Percentiles rank a stretch among this genome's conserved stretches.
Conservation (phyloP, 805 yeast species). For the Teunomyces lycoperdinae region DNA sequence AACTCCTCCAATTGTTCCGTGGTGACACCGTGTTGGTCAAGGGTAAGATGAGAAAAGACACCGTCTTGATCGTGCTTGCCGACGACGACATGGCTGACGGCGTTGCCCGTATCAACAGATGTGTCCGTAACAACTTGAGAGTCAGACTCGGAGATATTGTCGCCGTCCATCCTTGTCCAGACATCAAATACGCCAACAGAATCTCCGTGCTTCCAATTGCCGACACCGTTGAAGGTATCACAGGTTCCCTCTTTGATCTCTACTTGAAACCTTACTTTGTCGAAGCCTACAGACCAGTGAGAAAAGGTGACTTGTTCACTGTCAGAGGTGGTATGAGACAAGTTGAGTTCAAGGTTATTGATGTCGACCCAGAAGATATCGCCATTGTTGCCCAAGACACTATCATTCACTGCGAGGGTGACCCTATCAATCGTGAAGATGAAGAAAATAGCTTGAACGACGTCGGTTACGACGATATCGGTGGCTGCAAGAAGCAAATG, state of each 20-base stretch:
- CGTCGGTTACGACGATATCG: constrained; percentile 98
- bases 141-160: constrained; percentile 92
- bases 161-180: constrained; percentile 93
- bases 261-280: constrained; percentile 97
- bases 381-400: constrained; percentile 99
- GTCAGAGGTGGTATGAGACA: constrained; percentile 99
- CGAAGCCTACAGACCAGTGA: constrained; percentile 97
- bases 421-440: constrained; percentile 96
- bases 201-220: constrained; percentile 95
- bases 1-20: constrained; percentile 86
- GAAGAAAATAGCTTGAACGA: constrained; percentile 96
- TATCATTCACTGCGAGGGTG: constrained; percentile 97
- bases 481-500: constrained; percentile 99
- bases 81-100: constrained; percentile 98
- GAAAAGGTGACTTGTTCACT: constrained; percentile 94
- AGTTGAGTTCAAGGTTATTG: constrained; percentile 97
- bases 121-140: constrained; percentile 91
- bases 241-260: constrained; percentile 94
- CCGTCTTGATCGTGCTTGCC: constrained; percentile 91
- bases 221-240: constrained; percentile 96
- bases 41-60: constrained; percentile 97
- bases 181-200: constrained; percentile 93
- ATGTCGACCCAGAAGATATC: constrained; percentile 94
- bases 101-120: constrained; percentile 89
- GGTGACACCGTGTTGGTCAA: constrained; percentile 97